phyloP scores from a whole-genome alignment of 1,284 basidiomycete species.

The Sporisorium graminicola region DNA sequence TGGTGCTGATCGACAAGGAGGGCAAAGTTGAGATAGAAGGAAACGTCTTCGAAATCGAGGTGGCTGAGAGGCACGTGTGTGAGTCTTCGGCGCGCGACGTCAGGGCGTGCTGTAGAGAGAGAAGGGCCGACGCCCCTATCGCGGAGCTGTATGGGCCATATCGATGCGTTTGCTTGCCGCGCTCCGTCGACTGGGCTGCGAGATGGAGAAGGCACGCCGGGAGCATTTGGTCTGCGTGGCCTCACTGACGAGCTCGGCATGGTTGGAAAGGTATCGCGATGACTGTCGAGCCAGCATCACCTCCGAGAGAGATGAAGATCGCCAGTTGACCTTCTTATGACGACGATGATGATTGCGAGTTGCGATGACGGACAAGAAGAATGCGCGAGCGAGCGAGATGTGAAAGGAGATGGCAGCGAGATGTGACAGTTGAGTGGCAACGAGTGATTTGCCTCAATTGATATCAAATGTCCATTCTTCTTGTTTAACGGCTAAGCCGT shows the following conservation, averaged over 20 bases:
- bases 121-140: slow-evolving; percentile 7
- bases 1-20: slow-evolving; percentile 5
- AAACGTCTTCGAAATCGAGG: slow-evolving; percentile 49
- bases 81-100: background rate
- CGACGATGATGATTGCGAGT: background rate
- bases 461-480: background rate
- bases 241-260: background rate
- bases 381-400: background rate
- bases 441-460: background rate
- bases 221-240: background rate
- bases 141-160: slow-evolving; percentile 38
- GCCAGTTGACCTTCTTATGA: background rate
- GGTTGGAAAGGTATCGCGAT: background rate
- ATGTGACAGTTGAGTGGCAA: background rate
- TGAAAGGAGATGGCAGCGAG: background rate
- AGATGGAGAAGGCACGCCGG: background rate
- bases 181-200: background rate
- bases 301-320: background rate
- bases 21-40: slow-evolving; percentile 34
- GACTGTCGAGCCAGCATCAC: background rate
- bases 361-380: background rate
- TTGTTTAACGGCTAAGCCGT: background rate
- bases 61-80: slow-evolving; percentile 17
- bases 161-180: slow-evolving; percentile 20
- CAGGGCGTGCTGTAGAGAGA: background rate